Percentiles rank a stretch among this genome's conserved stretches.
These are phyloP conservation scores for Yamadazyma atmosphaerica DNA, from an alignment of 1,139 yeast species.

Conservation along the genomic window DNA sequence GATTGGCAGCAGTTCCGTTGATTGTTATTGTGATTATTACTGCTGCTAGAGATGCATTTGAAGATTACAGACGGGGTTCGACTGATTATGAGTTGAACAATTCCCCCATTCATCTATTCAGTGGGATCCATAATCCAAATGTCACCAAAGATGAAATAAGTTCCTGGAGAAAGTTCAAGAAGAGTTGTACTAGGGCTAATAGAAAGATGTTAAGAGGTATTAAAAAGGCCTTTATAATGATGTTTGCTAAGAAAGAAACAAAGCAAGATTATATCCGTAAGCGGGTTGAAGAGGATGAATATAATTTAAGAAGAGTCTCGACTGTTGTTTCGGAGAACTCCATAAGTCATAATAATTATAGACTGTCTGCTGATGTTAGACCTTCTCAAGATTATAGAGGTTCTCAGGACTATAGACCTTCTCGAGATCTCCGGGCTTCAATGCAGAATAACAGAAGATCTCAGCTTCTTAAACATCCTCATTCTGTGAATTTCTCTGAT, in stretches of 20 bases:
- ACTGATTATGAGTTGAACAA: conserved; percentile 86
- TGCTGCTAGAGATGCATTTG: conserved; percentile 90
- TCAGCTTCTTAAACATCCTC: conserved; percentile 14
- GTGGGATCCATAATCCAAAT: conserved; percentile 72
- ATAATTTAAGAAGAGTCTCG: conserved; percentile 37
- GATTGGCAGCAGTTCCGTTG: conserved; percentile 88
- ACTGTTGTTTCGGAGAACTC: conserved; percentile 40
- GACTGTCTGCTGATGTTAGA: neutral
- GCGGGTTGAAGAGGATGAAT: conserved; percentile 26
- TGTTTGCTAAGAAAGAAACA: conserved; percentile 29
- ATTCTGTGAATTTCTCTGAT: conserved; percentile 15
- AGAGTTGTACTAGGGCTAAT: conserved; percentile 29
- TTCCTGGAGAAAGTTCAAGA: conserved; percentile 71
- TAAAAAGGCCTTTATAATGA: conserved; percentile 22
- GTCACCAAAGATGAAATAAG: conserved; percentile 68
- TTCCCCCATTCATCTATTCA: conserved; percentile 74
- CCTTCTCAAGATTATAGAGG: neutral
- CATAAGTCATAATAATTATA: neutral
- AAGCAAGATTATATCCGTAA: conserved; percentile 30
- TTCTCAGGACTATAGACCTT: conserved; percentile 5
- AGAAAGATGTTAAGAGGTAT: conserved; percentile 20
- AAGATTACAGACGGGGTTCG: conserved; percentile 82
- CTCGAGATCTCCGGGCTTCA: conserved; percentile 9
- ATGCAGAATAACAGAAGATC: conserved; percentile 10
- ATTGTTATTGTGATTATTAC: conserved; percentile 88